Evolutionary conservation across 164 flowering plant genomes (phyloP).

Genomic region (Brasenia schreberi): DNA sequence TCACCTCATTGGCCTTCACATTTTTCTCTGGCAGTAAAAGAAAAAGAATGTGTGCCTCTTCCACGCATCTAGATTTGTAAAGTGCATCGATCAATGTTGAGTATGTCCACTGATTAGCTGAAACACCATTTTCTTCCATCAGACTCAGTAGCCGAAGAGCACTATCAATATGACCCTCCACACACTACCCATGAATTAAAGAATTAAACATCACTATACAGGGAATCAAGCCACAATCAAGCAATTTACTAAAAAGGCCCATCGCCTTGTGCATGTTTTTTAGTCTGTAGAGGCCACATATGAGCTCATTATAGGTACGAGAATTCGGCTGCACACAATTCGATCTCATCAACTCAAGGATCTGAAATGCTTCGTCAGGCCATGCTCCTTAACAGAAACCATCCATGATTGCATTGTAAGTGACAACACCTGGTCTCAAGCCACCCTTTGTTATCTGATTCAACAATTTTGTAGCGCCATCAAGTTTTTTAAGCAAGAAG

Average conservation of each 20-base stretch:
- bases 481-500: no score
- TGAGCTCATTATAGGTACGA: constrained; percentile 72
- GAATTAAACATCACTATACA: constrained; percentile 41
- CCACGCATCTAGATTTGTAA: no score
- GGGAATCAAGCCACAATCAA: constrained; percentile 33
- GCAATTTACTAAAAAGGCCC: constrained; percentile 44
- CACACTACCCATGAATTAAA: no score
- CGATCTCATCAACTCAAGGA: constrained; percentile 21
- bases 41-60: no score
- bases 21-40: no score
- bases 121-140: no score
- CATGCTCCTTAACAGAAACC: constrained; percentile 62
- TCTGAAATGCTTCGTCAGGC: constrained; percentile 34
- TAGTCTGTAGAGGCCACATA: constrained; percentile 41
- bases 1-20: constrained; percentile 53
- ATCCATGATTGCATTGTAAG: constrained; percentile 76
- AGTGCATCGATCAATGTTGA: no score
- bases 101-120: no score
- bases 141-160: no score
- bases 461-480: constrained; percentile 35
- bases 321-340: no score
- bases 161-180: no score
- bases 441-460: constrained; percentile 32
- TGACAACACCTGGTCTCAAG: constrained; percentile 47
- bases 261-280: constrained; percentile 54